Base-by-base conservation (phyloP, 768 basidiomycete species). In the Boletus sensibilis region DNA sequence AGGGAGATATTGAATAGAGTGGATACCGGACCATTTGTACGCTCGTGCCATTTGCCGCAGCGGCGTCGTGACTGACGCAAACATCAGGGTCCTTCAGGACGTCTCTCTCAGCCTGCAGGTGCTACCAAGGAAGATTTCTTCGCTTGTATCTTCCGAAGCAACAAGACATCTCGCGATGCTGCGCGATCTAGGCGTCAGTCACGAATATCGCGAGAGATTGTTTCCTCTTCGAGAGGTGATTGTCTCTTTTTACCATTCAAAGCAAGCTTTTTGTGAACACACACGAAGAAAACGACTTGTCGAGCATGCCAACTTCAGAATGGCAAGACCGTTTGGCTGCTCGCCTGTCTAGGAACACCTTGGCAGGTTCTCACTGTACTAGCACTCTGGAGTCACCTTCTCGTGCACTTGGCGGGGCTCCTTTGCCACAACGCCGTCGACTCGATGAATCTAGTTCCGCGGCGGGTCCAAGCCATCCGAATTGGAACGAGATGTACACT, bases 101-200 rank as follows among this genome's bases (percentile, higher is more conserved):
- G 87, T 40, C 75, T 78, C 23, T 80, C 75, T 59, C 86, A 84
- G 60, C 79, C 84, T 10, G 77, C 75, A 0, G 82, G 81, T 34
- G 82, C 85, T 8, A 86, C 86, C 3, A 88, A 89, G 62, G 88
- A 90, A 68, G 87, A 89, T 65, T 87, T 90, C 61, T 87, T 90
- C 64, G 86, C 87, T 1, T 87, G 87, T 11, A 83, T 90, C 45
- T 76, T 89, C 48, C 79, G 78, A 65, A 82, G 84, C 65, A 83
- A 79, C 58, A 79, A 82, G 64, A 73, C 72, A 50, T 74, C 71
- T 49, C 77, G 79, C 43, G 86, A 88, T 69, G 72, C 79, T 20
- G 80, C 82, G 35, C 78, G 86, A 55, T 81, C 86, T 10, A 80
- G 86, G 40, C 77, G 89, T 43, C 88, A 91, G 67, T 91, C 89